Percentiles rank a stretch among this genome's conserved stretches.
These are phyloP conservation scores for Chaetomiaceae sp. DNA, from an alignment of 2,329 filamentous ascomycete species.

Conservation along the genomic window DNA sequence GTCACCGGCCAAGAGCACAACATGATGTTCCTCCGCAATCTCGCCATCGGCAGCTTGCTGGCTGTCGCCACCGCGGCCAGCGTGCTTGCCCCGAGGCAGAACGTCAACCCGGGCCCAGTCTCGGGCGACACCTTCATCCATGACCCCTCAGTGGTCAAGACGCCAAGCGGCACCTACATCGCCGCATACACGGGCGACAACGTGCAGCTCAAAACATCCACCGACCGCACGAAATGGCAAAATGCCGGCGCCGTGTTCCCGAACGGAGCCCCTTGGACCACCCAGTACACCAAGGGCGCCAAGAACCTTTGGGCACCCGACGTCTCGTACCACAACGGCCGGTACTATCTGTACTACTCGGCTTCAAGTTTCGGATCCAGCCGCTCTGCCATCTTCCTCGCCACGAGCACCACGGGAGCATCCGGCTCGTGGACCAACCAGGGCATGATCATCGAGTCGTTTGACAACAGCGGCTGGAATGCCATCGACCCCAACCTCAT, in stretches of 20 bases:
- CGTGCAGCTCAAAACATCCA: conserved; percentile 8
- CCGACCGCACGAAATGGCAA: conserved; percentile 1
- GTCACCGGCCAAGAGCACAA: not conserved
- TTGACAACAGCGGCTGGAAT: conserved; percentile 46
- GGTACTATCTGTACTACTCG: conserved; percentile 11
- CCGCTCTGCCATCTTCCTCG: conserved; percentile 11
- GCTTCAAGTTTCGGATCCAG: conserved; percentile 2
- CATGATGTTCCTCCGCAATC: not conserved
- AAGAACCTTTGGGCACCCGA: conserved; percentile 11
- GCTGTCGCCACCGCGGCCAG: not conserved
- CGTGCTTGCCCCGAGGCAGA: not conserved
- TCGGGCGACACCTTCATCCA: conserved; percentile 7
- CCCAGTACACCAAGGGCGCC: not conserved
- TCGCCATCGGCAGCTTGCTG: not conserved
- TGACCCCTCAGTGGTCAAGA: conserved; percentile 7
- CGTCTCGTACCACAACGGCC: conserved; percentile 7
- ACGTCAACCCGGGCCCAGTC: conserved; percentile 2
- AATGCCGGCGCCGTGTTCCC: conserved; percentile 4
- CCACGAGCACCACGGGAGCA: conserved; percentile 41
- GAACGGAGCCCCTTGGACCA: conserved; percentile 5
- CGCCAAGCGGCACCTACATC: conserved; percentile 1
- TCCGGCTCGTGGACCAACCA: conserved; percentile 57
- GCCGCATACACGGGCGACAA: conserved; percentile 9
- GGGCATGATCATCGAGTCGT: conserved; percentile 49
- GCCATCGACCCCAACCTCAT: conserved; percentile 58